phyloP scores from a whole-genome alignment of 345 rosid genomes.

The Trapa bicornis region DNA sequence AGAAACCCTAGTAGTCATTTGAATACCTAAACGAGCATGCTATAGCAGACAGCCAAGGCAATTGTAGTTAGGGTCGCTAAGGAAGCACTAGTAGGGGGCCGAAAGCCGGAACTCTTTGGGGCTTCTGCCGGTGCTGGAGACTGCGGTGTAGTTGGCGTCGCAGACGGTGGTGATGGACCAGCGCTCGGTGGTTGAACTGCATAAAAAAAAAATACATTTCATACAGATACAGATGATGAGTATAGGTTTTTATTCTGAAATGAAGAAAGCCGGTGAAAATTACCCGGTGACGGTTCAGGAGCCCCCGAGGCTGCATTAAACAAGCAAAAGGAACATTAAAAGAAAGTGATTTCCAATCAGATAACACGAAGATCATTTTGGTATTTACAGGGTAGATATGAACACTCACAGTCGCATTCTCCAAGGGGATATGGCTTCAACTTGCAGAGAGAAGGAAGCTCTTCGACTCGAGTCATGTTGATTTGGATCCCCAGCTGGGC shows the following conservation, averaged over 20 bases:
- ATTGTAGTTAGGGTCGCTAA: neutral
- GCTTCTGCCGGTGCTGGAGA: neutral
- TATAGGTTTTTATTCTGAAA: neutral
- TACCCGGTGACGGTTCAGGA: neutral
- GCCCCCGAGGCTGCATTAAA: neutral
- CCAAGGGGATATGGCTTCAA: conserved; percentile 55
- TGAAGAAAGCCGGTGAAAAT: neutral
- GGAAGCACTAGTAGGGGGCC: neutral
- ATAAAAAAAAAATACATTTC: neutral
- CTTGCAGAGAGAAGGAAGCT: conserved; percentile 68
- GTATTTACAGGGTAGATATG: neutral
- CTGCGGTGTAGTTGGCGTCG: neutral
- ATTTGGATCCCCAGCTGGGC: conserved; percentile 53
- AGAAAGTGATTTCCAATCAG: neutral
- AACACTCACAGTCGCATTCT: conserved; percentile 46
- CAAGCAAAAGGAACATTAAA: too few relatives aligned
- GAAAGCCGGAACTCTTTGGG: neutral
- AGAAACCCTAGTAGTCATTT: neutral
- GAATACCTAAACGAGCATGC: neutral
- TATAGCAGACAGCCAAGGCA: neutral
- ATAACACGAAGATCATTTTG: too few relatives aligned
- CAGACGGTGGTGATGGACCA: neutral
- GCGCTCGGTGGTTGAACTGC: neutral
- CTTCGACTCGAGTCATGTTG: conserved; percentile 59
- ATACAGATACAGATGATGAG: neutral